Percentiles rank a stretch among this genome's conserved stretches.
phyloP scores from a whole-genome alignment of 495 filamentous ascomycete species.

The Thozetella sp. region DNA sequence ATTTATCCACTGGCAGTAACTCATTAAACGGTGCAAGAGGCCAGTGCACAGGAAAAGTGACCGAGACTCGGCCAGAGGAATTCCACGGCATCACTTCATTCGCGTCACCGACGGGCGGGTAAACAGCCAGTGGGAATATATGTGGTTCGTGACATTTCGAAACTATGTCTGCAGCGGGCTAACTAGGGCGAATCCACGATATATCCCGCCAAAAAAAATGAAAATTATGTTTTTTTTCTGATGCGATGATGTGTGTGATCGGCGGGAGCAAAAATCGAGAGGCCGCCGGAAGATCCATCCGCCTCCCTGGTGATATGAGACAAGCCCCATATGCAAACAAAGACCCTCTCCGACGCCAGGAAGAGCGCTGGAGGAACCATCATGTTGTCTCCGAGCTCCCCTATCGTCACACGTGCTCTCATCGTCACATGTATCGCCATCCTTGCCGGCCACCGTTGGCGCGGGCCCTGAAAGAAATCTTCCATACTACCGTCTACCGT shows the following conservation, averaged over 20 bases:
- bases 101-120: neutral
- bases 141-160: conserved; percentile 17
- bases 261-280: neutral
- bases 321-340: neutral
- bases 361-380: neutral
- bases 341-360: neutral
- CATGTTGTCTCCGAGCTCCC: neutral
- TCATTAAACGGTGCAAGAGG: too few species aligned
- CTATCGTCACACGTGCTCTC: neutral
- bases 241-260: conserved; percentile 4
- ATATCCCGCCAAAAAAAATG: conserved; percentile 16
- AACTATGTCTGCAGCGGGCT: conserved; percentile 19
- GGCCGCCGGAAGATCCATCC: neutral
- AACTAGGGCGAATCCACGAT: conserved; percentile 13
- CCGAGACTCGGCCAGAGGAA: too few species aligned
- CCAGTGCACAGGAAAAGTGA: neutral
- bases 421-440: neutral
- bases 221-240: conserved; percentile 14
- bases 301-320: neutral
- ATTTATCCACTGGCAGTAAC: too few species aligned
- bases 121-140: neutral
- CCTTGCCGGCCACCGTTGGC: neutral
- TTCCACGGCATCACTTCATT: neutral
- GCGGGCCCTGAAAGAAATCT: too few species aligned
- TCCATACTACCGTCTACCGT: neutral